Evolutionary conservation across 139 green algal genomes (phyloP).

Genomic region (Desmodesmus armatus): DNA sequence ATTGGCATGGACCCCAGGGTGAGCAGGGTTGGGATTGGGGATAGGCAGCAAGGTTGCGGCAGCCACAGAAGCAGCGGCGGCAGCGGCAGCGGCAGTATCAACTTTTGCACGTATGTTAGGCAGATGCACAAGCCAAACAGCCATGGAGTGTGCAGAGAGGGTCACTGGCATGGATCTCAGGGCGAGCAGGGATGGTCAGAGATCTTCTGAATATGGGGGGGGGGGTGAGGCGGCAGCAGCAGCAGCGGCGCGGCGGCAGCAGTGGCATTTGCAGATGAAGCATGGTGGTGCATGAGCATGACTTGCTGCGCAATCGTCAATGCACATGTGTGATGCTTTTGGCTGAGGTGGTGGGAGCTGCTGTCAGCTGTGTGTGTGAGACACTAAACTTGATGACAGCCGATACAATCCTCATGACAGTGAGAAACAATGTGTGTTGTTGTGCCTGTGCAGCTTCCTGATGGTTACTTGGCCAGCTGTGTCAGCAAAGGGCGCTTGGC

Average conservation of each 20-base stretch:
- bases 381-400: too few relatives aligned
- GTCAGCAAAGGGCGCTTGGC: conserved; percentile 76
- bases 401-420: too few relatives aligned
- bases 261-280: not conserved
- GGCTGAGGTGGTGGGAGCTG: not conserved
- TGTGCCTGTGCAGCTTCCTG: conserved; percentile 10
- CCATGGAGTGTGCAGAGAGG: conserved; percentile 66
- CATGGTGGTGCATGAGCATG: conserved; percentile 43
- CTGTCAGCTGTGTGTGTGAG: too few relatives aligned
- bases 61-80: too few relatives aligned
- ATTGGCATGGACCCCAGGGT: conserved; percentile 47
- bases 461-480: conserved; percentile 59
- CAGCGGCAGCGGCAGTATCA: too few relatives aligned
- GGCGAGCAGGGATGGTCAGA: too few relatives aligned
- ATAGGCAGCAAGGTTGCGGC: not conserved
- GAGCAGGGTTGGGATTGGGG: too few relatives aligned
- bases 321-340: not conserved
- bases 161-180: conserved; percentile 47
- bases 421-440: not conserved
- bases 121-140: conserved; percentile 60
- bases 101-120: not conserved
- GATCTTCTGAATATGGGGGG: not conserved
- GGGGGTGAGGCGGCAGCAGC: too few relatives aligned
- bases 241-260: too few relatives aligned
- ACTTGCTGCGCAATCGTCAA: not conserved